Evolutionary conservation across 2,329 filamentous ascomycete species (phyloP).

Genomic region (Aspergillus piperis): DNA sequence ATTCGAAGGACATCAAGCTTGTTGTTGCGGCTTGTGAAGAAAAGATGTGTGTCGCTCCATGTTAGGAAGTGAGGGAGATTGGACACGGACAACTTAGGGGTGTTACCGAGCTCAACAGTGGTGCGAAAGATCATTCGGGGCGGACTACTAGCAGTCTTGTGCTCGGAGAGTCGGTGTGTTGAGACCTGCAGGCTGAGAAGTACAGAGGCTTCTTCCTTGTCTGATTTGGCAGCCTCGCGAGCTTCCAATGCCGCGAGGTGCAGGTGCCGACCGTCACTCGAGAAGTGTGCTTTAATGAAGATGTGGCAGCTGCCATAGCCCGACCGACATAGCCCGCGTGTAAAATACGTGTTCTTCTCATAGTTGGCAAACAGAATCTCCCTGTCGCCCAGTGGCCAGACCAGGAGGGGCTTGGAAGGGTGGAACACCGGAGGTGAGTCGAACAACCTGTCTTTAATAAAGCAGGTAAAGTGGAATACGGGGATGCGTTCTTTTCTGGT

Average conservation of each 20-base stretch:
- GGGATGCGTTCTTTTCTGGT: background rate
- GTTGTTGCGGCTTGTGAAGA: background rate
- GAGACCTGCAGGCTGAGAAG: slow-evolving; percentile 1
- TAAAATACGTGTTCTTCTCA: slow-evolving; percentile 6
- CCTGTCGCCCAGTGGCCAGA: slow-evolving; percentile 3
- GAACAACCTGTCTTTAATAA: background rate
- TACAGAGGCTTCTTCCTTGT: background rate
- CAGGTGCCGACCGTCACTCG: slow-evolving; percentile 1
- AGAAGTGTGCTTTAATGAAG: slow-evolving; percentile 2
- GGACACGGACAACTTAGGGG: background rate
- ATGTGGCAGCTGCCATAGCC: slow-evolving; percentile 4
- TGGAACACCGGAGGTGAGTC: slow-evolving; percentile 8
- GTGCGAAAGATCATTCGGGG: slow-evolving; percentile 1
- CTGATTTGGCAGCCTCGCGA: background rate
- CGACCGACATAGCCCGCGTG: background rate
- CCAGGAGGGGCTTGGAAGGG: background rate
- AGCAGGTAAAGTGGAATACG: background rate
- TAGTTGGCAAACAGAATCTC: slow-evolving; percentile 8
- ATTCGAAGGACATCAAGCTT: background rate
- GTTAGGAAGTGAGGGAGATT: slow-evolving; percentile 6
- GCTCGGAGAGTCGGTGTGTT: slow-evolving; percentile 7
- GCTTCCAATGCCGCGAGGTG: slow-evolving; percentile 9
- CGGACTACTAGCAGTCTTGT: slow-evolving; percentile 5
- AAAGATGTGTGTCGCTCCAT: slow-evolving; percentile 6
- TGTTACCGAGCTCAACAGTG: background rate